phyloP scores from a whole-genome alignment of 441 rosid genomes.

The Gossypium lobatum region DNA sequence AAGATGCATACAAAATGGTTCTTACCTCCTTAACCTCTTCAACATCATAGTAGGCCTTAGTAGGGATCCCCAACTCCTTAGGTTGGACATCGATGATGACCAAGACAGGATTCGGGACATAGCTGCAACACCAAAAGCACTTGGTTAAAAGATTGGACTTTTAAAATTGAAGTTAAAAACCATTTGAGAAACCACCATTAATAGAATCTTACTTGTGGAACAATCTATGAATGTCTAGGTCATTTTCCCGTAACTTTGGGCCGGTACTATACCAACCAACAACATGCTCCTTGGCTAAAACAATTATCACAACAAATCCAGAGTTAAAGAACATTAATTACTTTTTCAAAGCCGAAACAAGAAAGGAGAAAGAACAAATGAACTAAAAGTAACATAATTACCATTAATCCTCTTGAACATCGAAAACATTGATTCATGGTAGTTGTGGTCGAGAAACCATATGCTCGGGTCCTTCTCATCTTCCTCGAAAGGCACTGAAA shows the following conservation, averaged over 20 bases:
- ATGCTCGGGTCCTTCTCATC: conserved; percentile 76
- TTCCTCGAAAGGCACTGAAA: conserved; percentile 80
- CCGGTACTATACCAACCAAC: conserved; percentile 95
- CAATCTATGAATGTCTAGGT: conserved; percentile 62
- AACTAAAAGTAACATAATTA: conserved; percentile 9
- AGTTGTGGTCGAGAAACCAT: conserved; percentile 88
- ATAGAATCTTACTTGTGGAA: conserved; percentile 40
- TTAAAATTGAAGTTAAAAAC: not conserved
- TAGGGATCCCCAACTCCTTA: conserved; percentile 74
- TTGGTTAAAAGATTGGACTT: not conserved
- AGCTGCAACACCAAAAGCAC: conserved; percentile 38
- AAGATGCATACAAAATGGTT: not conserved
- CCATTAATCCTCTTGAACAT: conserved; percentile 92
- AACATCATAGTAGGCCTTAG: conserved; percentile 75
- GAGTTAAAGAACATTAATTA: not conserved
- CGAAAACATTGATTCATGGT: conserved; percentile 80
- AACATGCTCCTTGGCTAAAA: conserved; percentile 86
- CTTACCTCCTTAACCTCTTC: conserved; percentile 85
- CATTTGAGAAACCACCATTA: not conserved
- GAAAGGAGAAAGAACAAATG: not conserved
- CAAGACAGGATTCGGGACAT: conserved; percentile 77
- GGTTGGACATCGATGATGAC: conserved; percentile 85
- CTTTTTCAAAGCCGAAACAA: not conserved
- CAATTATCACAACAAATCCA: conserved; percentile 1
- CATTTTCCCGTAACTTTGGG: conserved; percentile 80